Evolutionary conservation across 495 filamentous ascomycete species (phyloP), one percentile per base, ranked within the genome.

Genomic region (Penicillium flavigenum): DNA sequence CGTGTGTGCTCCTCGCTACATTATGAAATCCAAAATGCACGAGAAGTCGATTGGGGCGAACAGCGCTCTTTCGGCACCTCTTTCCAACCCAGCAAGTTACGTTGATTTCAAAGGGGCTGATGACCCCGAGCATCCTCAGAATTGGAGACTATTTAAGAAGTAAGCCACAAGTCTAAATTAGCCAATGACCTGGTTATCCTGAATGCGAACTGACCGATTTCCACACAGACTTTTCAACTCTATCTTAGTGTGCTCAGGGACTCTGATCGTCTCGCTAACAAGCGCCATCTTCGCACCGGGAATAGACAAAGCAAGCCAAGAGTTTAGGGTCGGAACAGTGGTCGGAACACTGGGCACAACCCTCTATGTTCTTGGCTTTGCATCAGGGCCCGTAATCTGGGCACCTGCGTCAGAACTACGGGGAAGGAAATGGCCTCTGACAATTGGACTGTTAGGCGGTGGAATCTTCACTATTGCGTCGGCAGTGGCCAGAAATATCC

Each of bases 371-470:
- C 58, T 87, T 1, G 83, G 78, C 0, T 81, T 79, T 49, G 72
- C 74, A 7, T 59, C 77, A 6, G 85, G 83, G 2, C 85, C 85
- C 8, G 57, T 81, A 0, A 55, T 85, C n/a, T 87, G 77, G 75
- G 83, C 78, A 1, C 92, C 92, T 0, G 71, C 88, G 14, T 92
- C 88, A 11, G 92, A 97, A 67, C 73, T 97, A 22, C 82, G 82
- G 58, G 92, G 92, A 22, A 65, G 81, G n/a, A 80, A 78, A 46
- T 63, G 62, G 61, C 85, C 84, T 3, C 63, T 88, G 6, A 76
- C 79, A 27, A 58, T 80, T 20, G 82, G 80, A 29, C 69, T 81
- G 44, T 55, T 81, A 19, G 66, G 76, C 22, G 83, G 83, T 44
- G 74, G 72, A 0, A 73, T 86, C 45, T 86, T 87, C 58, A 76